Evolutionary conservation across 495 filamentous ascomycete genomes (phyloP).

Genomic region (Neurospora sp.): DNA sequence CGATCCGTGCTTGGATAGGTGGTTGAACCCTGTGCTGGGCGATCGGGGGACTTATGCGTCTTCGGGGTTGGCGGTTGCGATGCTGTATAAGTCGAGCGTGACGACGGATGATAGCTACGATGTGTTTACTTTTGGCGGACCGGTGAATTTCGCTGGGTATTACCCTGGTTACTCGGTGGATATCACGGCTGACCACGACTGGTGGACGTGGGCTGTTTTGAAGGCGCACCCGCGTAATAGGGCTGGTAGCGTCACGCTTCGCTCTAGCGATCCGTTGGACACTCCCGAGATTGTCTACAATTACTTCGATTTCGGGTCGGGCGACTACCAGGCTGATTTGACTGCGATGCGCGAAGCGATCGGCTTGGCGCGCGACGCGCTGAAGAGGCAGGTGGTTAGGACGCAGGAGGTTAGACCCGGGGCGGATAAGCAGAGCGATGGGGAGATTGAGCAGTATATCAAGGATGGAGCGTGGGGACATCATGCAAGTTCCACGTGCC

Average conservation of each 20-base stretch:
- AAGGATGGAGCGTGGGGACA: slow-evolving; percentile 48
- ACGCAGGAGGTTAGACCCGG: slow-evolving; percentile 44
- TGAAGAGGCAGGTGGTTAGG: slow-evolving; percentile 21
- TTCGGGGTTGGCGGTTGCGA: slow-evolving; percentile 36
- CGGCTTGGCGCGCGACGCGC: slow-evolving; percentile 32
- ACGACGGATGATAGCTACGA: slow-evolving; percentile 33
- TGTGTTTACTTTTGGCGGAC: slow-evolving; percentile 43
- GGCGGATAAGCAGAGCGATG: slow-evolving; percentile 25
- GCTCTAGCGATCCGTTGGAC: slow-evolving; percentile 43
- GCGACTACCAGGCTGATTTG: slow-evolving; percentile 27
- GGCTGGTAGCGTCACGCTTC: slow-evolving; percentile 41
- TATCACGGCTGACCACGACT: slow-evolving; percentile 20
- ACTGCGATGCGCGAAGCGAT: slow-evolving; percentile 40
- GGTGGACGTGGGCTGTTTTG: slow-evolving; percentile 41
- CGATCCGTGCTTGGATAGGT: slow-evolving; percentile 43
- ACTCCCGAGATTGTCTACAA: slow-evolving; percentile 37
- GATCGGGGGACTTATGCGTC: slow-evolving; percentile 41
- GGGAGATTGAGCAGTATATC: slow-evolving; percentile 37
- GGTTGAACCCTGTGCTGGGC: slow-evolving; percentile 25
- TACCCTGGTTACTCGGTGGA: slow-evolving; percentile 33
- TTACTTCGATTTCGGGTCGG: slow-evolving; percentile 35
- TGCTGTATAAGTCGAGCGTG: slow-evolving; percentile 35
- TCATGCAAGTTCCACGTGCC: slow-evolving; percentile 43
- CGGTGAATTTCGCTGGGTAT: slow-evolving; percentile 44
- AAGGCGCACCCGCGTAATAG: slow-evolving; percentile 44